Base-by-base conservation (phyloP, 2,329 filamentous ascomycete genomes). In the Whalleya microplaca region DNA sequence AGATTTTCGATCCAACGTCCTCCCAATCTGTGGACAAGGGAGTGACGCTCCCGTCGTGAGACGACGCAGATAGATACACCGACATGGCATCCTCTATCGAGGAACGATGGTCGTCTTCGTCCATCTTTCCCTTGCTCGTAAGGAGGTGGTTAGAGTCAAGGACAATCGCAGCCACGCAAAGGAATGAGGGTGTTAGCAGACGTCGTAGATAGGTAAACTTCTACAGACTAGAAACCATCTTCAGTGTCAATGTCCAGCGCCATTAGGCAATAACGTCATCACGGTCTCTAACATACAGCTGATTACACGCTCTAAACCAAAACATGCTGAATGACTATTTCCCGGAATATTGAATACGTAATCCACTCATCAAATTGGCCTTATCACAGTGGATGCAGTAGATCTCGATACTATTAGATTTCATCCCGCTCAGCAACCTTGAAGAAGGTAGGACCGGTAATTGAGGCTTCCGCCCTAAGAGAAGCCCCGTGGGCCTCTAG, bases 51-150 rank as follows among this genome's bases (percentile, higher is more conserved):
- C 49, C 51, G 51, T 57, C 52, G 52, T 53, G 45, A 2, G 58
- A 56, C 49, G 32, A 16, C 37, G 32, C 42, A 19, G 60, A 58
- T 44, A 50, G 41, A 40, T 61, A 56, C 45, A 48, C 53, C 9
- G 59, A 63, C 8, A 37, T 48, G 21, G 59, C 59, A 37, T 58
- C 53, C n/a, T 61, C 55, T 10, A 12, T 32, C 16, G 62, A 64
- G 51, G 51, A 44, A 43, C 55, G 57, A 53, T 54, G 48, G 51
- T 45, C 47, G 43, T 54, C 49, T 48, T 59, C 59, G 53, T 54
- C 55, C 59, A 59, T 62, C 41, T 51, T 50, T 50, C 48, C 23
- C 29, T 47, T 45, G 23, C 19, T 50, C n/a, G 29, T 56, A 49
- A n/a, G 47, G 29, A 21, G 41, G 9, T 47, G 46, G 16, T 51